phyloP scores from a whole-genome alignment of 306 rosid species.

The Begonia masoniana region DNA sequence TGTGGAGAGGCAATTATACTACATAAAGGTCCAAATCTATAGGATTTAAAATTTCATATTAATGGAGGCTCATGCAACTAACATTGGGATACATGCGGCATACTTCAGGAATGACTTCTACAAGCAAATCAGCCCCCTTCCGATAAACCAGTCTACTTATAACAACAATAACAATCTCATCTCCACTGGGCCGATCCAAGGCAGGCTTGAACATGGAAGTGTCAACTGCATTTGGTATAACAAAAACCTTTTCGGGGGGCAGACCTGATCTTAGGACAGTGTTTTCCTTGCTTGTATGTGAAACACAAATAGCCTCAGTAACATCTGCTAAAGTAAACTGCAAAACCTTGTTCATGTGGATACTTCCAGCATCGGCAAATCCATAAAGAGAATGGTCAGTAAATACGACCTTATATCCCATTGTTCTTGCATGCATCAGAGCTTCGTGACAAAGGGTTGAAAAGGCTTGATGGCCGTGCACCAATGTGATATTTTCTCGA shows the following conservation, averaged over 20 bases:
- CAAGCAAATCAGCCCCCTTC: slow-evolving; percentile 88
- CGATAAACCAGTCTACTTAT: slow-evolving; percentile 84
- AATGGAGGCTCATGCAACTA: slow-evolving; percentile 18
- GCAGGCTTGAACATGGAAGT: slow-evolving; percentile 95
- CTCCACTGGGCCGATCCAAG: slow-evolving; percentile 28
- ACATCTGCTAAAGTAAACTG: slow-evolving; percentile 91
- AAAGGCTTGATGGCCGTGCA: slow-evolving; percentile 94
- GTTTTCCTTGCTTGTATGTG: slow-evolving; percentile 95
- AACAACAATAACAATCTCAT: slow-evolving; percentile 66
- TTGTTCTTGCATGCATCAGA: slow-evolving; percentile 74
- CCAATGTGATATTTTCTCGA: slow-evolving; percentile 66
- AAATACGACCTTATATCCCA: slow-evolving; percentile 85
- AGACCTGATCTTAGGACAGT: slow-evolving; percentile 79
- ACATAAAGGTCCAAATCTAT: too few relatives aligned
- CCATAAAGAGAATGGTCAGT: slow-evolving; percentile 93
- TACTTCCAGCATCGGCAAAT: slow-evolving; percentile 80
- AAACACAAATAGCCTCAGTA: slow-evolving; percentile 89
- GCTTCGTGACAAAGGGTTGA: slow-evolving; percentile 91
- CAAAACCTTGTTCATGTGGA: slow-evolving; percentile 95
- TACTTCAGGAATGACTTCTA: slow-evolving; percentile 93
- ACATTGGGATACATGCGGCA: slow-evolving; percentile 60
- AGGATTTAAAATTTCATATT: too few relatives aligned
- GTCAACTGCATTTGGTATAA: slow-evolving; percentile 88
- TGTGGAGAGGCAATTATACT: too few relatives aligned
- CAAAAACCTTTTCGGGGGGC: slow-evolving; percentile 82